phyloP scores from a whole-genome alignment of 768 basidiomycete genomes.

The Tephrocybe sp. region DNA sequence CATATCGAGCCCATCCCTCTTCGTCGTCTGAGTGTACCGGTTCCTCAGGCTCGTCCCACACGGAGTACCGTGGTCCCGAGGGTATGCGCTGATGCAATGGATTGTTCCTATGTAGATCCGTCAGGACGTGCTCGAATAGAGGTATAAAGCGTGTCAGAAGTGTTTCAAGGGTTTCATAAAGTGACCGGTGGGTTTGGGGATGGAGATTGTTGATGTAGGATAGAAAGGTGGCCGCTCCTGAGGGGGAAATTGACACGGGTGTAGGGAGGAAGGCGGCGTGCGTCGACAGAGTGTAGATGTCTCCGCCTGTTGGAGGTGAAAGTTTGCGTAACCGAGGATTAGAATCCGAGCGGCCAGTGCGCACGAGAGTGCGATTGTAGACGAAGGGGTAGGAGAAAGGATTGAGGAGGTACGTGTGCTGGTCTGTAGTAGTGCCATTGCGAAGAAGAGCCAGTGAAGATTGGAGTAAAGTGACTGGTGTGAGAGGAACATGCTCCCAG shows the following conservation, averaged over 20 bases:
- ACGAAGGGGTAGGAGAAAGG: conserved; percentile 38
- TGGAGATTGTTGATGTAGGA: conserved; percentile 60
- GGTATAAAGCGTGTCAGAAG: conserved; percentile 40
- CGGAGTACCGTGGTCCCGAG: conserved; percentile 38
- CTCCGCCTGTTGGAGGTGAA: conserved; percentile 26
- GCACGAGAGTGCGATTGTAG: conserved; percentile 40
- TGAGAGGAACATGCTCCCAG: conserved; percentile 38
- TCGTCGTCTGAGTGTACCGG: conserved; percentile 52
- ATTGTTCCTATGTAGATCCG: conserved; percentile 52
- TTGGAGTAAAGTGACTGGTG: conserved; percentile 20
- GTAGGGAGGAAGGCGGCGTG: conserved; percentile 45
- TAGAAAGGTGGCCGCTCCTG: conserved; percentile 26
- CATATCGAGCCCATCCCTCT: conserved; percentile 44
- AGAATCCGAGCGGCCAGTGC: conserved; percentile 16
- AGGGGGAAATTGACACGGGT: conserved; percentile 35
- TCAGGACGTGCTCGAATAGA: conserved; percentile 51
- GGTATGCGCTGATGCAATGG: conserved; percentile 41
- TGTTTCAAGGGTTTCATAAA: conserved; percentile 23
- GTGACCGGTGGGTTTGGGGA: conserved; percentile 24
- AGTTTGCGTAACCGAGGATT: conserved; percentile 21
- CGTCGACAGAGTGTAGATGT: conserved; percentile 41
- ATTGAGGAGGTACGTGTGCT: conserved; percentile 36
- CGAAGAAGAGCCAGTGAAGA: conserved; percentile 23
- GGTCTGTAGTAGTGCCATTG: conserved; percentile 7
- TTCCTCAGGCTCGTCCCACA: conserved; percentile 49